phyloP scores from a whole-genome alignment of 495 filamentous ascomycete genomes.

The Arthonia radiata region DNA sequence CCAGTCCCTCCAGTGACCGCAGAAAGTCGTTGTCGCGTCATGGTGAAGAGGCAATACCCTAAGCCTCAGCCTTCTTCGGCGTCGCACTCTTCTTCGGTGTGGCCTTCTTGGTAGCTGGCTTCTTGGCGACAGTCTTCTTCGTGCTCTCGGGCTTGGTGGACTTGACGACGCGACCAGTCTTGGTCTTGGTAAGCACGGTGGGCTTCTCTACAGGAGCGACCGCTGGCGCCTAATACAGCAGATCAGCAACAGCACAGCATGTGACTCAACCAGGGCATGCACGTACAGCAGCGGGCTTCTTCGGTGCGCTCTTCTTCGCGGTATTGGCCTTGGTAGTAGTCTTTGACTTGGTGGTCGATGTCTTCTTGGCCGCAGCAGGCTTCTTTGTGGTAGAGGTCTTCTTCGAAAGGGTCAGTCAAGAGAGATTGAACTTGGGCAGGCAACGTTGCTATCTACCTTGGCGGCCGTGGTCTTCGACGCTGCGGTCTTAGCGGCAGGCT shows the following conservation, averaged over 20 bases:
- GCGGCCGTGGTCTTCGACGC: slow-evolving; percentile 16
- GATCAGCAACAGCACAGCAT: too few relatives aligned
- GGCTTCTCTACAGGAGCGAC: too few relatives aligned
- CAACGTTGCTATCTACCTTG: too few relatives aligned
- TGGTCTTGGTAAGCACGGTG: neutral
- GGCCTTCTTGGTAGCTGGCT: slow-evolving; percentile 13
- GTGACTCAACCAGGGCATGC: too few relatives aligned
- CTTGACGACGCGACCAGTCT: neutral
- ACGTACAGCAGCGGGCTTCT: slow-evolving; percentile 14
- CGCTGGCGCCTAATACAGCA: too few relatives aligned
- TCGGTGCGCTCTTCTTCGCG: slow-evolving; percentile 3
- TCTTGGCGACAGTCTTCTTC: slow-evolving; percentile 5
- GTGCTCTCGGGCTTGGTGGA: slow-evolving; percentile 6
- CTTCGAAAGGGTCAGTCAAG: slow-evolving; percentile 15
- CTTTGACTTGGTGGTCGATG: neutral
- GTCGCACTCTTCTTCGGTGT: slow-evolving; percentile 12
- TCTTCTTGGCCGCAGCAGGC: slow-evolving; percentile 26
- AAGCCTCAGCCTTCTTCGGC: slow-evolving; percentile 11
- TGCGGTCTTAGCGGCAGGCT: slow-evolving; percentile 7
- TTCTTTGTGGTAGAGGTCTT: slow-evolving; percentile 22
- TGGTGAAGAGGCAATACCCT: too few relatives aligned
- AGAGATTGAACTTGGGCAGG: slow-evolving; percentile 17
- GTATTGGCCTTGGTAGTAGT: slow-evolving; percentile 4
- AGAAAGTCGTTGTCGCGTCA: too few relatives aligned
- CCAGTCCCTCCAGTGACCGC: too few relatives aligned